phyloP scores from a whole-genome alignment of 1,139 yeast species.

The Geotrichum cucujoidarum region DNA sequence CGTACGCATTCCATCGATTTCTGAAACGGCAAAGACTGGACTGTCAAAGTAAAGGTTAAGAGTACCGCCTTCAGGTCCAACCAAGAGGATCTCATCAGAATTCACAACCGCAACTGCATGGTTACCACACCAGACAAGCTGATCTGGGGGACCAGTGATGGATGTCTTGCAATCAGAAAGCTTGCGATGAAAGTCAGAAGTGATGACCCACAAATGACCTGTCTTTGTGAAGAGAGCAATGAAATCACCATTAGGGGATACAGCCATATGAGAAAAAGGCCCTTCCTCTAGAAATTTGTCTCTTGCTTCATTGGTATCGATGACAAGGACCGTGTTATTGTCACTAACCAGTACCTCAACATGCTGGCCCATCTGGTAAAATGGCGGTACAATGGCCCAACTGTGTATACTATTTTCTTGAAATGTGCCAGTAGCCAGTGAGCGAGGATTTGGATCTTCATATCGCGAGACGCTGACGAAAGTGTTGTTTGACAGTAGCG shows the following conservation, averaged over 20 bases:
- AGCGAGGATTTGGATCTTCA: conserved; percentile 33
- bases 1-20: conserved; percentile 67
- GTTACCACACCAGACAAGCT: conserved; percentile 78
- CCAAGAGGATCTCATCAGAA: conserved; percentile 59
- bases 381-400: conserved; percentile 38
- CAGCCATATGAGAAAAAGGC: conserved; percentile 49
- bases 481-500: conserved; percentile 32
- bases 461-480: conserved; percentile 38
- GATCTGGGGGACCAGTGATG: conserved; percentile 39
- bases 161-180: conserved; percentile 46
- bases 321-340: conserved; percentile 25
- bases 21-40: conserved; percentile 44
- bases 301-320: conserved; percentile 30
- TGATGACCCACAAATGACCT: conserved; percentile 51
- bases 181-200: conserved; percentile 47
- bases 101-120: conserved; percentile 65
- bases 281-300: conserved; percentile 44
- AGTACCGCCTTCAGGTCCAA: conserved; percentile 68
- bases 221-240: conserved; percentile 50
- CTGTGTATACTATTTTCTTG: conserved; percentile 24
- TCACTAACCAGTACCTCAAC: conserved; percentile 35
- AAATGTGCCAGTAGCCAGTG: conserved; percentile 24
- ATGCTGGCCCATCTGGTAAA: conserved; percentile 30
- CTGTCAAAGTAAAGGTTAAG: conserved; percentile 44
- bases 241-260: conserved; percentile 59